Conservation (phyloP, 2,329 filamentous ascomycete genomes). For the Pseudogymnoascus sp. region DNA sequence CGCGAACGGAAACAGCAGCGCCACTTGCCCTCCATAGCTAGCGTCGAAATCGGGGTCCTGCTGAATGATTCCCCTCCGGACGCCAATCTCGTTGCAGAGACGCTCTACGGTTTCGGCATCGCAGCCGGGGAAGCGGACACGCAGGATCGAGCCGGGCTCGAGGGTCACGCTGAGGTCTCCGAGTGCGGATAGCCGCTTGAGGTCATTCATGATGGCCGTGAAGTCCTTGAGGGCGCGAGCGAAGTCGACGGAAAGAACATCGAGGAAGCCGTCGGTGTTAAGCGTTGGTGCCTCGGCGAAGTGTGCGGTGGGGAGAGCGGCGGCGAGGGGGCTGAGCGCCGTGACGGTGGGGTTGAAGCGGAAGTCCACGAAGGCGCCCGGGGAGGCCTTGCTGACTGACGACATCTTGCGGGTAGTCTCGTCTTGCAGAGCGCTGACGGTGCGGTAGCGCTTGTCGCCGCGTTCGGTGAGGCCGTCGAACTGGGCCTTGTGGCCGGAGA, state of each 20-base stretch:
- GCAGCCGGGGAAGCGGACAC: constrained; percentile 85
- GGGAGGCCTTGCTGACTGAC: constrained; percentile 43
- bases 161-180: constrained; percentile 79
- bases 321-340: constrained; percentile 65
- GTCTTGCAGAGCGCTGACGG: constrained; percentile 67
- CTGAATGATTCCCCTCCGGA: constrained; percentile 67
- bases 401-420: constrained; percentile 62
- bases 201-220: constrained; percentile 67
- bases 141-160: constrained; percentile 51
- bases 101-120: constrained; percentile 74
- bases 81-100: constrained; percentile 79
- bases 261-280: constrained; percentile 75
- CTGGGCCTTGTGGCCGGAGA: constrained; percentile 81
- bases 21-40: constrained; percentile 60
- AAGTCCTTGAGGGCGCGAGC: constrained; percentile 78
- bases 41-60: constrained; percentile 69
- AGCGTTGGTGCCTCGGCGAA: constrained; percentile 50
- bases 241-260: constrained; percentile 81
- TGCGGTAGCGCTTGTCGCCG: constrained; percentile 72
- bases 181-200: constrained; percentile 65
- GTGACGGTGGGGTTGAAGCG: constrained; percentile 82
- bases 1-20: constrained; percentile 80
- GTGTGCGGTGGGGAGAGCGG: constrained; percentile 40
- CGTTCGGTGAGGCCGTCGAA: constrained; percentile 70
- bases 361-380: constrained; percentile 86